A percentile compares a stretch with the other conserved stretches of the same genome.
Conservation (phyloP, 768 basidiomycete genomes). For the Calocybe indica region DNA sequence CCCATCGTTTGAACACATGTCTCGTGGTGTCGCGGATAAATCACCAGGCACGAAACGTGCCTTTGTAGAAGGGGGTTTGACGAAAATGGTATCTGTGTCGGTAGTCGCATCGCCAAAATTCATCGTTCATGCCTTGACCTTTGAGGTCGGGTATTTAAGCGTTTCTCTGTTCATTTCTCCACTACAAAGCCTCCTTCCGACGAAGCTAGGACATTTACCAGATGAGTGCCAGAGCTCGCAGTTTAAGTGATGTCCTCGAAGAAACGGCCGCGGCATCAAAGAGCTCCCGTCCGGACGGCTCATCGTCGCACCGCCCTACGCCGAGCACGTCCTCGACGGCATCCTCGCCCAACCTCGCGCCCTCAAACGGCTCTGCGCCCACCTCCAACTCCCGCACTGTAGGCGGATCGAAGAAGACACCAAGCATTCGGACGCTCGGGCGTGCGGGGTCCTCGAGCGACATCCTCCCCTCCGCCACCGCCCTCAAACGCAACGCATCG, state of each 20-base stretch:
- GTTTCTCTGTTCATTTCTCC: too few relatives aligned
- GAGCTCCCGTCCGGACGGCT: conserved; percentile 7
- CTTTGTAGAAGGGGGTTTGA: too few relatives aligned
- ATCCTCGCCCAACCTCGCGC: conserved; percentile 6
- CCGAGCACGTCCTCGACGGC: conserved; percentile 6
- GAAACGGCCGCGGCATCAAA: conserved; percentile 17
- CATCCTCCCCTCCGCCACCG: conserved; percentile 6
- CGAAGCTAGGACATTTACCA: too few relatives aligned
- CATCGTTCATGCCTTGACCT: too few relatives aligned
- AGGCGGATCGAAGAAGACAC: conserved; percentile 14
- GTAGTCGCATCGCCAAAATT: too few relatives aligned
- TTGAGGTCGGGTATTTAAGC: too few relatives aligned
- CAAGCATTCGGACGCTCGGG: conserved; percentile 31
- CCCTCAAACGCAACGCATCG: conserved; percentile 11
- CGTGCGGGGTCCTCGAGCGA: conserved; percentile 8
- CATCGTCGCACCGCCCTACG: neutral
- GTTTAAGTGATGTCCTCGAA: conserved; percentile 29
- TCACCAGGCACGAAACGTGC: too few relatives aligned
- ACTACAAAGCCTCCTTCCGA: too few relatives aligned
- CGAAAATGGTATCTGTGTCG: too few relatives aligned
- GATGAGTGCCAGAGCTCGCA: conserved; percentile 18
- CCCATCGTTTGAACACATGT: too few relatives aligned
- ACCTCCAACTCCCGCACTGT: conserved; percentile 8
- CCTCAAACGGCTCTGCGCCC: conserved; percentile 7
- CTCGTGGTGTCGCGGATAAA: too few relatives aligned